These are phyloP conservation scores for Neonectria hederae DNA, from an alignment of 2,329 filamentous ascomycete species.

Conservation along the genomic window DNA sequence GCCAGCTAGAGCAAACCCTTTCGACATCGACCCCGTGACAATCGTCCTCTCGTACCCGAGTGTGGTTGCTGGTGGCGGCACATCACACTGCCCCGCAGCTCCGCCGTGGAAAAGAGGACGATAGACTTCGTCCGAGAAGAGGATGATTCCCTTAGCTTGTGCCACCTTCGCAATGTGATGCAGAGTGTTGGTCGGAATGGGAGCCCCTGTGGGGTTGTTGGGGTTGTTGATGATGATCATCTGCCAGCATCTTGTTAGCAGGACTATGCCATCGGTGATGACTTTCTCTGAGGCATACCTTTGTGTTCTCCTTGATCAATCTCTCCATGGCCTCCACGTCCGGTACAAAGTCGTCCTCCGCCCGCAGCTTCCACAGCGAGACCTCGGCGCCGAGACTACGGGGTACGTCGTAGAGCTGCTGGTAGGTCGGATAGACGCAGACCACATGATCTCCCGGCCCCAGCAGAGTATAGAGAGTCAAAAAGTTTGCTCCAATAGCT, in stretches of 20 bases:
- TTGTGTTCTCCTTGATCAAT: slow-evolving; percentile 75
- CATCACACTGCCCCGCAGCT: slow-evolving; percentile 59
- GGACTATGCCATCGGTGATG: background rate
- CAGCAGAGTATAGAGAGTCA: slow-evolving; percentile 78
- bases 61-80: slow-evolving; percentile 72
- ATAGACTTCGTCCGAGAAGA: slow-evolving; percentile 86
- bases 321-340: slow-evolving; percentile 71
- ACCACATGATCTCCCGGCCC: slow-evolving; percentile 83
- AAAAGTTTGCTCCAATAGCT: slow-evolving; percentile 85
- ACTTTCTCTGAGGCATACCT: slow-evolving; percentile 56
- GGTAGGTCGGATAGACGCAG: slow-evolving; percentile 87
- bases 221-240: slow-evolving; percentile 73
- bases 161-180: slow-evolving; percentile 71
- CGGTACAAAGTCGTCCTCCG: slow-evolving; percentile 72
- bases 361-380: slow-evolving; percentile 76
- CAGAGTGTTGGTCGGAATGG: slow-evolving; percentile 70
- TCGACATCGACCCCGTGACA: slow-evolving; percentile 83
- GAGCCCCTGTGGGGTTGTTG: slow-evolving; percentile 82
- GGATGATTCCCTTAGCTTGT: slow-evolving; percentile 66
- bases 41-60: slow-evolving; percentile 77
- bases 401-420: slow-evolving; percentile 83
- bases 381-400: slow-evolving; percentile 79
- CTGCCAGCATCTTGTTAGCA: slow-evolving; percentile 24
- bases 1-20: slow-evolving; percentile 84
- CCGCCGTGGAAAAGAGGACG: slow-evolving; percentile 79